phyloP scores from a whole-genome alignment of 148 eudicot genomes.

The Chenopodium quinoa region DNA sequence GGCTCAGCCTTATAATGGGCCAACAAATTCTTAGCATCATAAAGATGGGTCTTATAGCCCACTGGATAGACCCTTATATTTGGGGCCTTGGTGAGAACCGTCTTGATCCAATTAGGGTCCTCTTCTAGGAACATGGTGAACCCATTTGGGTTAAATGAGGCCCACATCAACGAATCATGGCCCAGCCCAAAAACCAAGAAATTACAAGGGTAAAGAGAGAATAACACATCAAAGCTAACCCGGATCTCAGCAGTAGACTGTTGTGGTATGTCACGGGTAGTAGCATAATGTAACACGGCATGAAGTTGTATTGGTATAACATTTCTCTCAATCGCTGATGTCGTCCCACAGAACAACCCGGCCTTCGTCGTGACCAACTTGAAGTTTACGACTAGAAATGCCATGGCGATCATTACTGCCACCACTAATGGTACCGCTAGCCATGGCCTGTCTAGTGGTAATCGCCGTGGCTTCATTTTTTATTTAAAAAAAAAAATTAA shows the following conservation, averaged over 20 bases:
- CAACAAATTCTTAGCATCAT: constrained; percentile 44
- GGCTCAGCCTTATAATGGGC: constrained; percentile 39
- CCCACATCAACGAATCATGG: constrained; percentile 61
- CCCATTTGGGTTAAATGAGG: constrained; percentile 52
- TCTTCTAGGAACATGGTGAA: constrained; percentile 53
- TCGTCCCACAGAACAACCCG: constrained; percentile 9
- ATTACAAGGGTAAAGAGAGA: constrained; percentile 35
- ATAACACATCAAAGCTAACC: constrained; percentile 40
- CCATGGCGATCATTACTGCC: constrained; percentile 8
- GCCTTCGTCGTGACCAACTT: constrained; percentile 17
- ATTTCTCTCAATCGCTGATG: not conserved
- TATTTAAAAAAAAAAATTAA: no score
- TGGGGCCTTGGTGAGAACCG: constrained; percentile 33
- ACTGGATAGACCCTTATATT: constrained; percentile 37
- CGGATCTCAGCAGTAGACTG: constrained; percentile 44
- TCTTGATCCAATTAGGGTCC: constrained; percentile 39
- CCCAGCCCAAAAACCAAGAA: constrained; percentile 58
- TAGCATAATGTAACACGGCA: constrained; percentile 53
- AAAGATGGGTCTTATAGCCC: constrained; percentile 40
- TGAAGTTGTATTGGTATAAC: constrained; percentile 40
- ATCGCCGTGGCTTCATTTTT: constrained; percentile 21
- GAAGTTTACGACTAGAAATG: constrained; percentile 22
- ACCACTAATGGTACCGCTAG: constrained; percentile 7
- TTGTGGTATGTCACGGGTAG: constrained; percentile 41
- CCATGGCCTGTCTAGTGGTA: not conserved